phyloP scores from a whole-genome alignment of 148 eudicot species.

The Silene uniflora region DNA sequence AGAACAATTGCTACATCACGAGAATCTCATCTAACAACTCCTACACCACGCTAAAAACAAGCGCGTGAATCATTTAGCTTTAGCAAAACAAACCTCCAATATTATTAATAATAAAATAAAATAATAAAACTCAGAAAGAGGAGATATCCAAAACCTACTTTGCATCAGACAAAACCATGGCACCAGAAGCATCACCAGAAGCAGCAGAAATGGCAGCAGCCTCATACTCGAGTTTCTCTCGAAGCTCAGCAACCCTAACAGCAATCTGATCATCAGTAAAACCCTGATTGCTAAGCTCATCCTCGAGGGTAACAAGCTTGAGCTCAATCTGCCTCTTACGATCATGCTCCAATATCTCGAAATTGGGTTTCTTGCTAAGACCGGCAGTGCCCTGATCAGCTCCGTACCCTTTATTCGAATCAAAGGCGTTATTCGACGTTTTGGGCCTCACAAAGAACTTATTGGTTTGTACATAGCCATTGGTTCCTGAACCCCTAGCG shows the following conservation, averaged over 20 bases:
- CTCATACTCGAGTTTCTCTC: slow-evolving; percentile 56
- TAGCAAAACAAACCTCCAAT: neutral
- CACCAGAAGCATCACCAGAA: slow-evolving; percentile 28
- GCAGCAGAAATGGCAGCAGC: slow-evolving; percentile 27
- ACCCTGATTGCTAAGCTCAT: slow-evolving; percentile 72
- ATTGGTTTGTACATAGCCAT: slow-evolving; percentile 83
- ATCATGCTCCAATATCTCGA: slow-evolving; percentile 85
- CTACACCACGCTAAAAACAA: neutral
- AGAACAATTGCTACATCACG: too few relatives aligned
- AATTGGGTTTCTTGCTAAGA: slow-evolving; percentile 53
- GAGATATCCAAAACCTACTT: neutral
- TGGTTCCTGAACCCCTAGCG: slow-evolving; percentile 88
- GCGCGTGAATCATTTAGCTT: neutral
- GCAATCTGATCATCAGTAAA: slow-evolving; percentile 68
- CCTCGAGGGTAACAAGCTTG: slow-evolving; percentile 71
- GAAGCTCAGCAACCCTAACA: slow-evolving; percentile 57
- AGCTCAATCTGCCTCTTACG: slow-evolving; percentile 95
- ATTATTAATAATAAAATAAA: neutral
- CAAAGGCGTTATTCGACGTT: slow-evolving; percentile 37
- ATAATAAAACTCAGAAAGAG: neutral
- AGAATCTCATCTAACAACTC: neutral
- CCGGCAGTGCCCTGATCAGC: slow-evolving; percentile 75
- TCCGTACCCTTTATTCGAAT: slow-evolving; percentile 44
- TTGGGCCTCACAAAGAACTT: slow-evolving; percentile 61
- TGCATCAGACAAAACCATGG: neutral